Conservation (phyloP, 768 basidiomycete species). For the Boletus rufocinnamomeus region DNA sequence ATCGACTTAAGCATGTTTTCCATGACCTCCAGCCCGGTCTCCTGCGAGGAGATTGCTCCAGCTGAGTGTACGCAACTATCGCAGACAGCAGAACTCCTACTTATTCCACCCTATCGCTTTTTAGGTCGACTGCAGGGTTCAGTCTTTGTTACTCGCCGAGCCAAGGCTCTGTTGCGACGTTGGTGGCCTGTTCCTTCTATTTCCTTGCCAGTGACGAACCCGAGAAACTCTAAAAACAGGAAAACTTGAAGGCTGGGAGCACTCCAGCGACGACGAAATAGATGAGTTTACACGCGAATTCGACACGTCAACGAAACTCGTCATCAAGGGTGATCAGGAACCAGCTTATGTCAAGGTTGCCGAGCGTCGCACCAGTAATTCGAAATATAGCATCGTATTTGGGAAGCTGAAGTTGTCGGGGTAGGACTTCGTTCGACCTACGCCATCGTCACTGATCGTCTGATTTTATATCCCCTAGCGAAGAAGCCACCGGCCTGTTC, state of each 20-base stretch:
- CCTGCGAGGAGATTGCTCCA: too few species aligned
- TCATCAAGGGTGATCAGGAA: conserved; percentile 10
- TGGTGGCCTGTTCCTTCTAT: too few species aligned
- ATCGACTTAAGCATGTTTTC: too few species aligned
- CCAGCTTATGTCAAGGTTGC: conserved; percentile 13
- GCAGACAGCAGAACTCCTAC: too few species aligned
- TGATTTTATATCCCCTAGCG: not conserved
- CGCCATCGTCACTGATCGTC: not conserved
- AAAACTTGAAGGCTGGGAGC: conserved; percentile 5
- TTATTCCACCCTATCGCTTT: too few species aligned
- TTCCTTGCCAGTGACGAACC: too few species aligned
- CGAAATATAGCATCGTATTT: not conserved
- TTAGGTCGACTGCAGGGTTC: too few species aligned
- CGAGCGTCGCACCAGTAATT: not conserved
- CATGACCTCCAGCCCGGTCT: too few species aligned
- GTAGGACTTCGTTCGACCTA: not conserved
- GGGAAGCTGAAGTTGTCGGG: conserved; percentile 18
- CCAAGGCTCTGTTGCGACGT: too few species aligned
- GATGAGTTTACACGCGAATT: conserved; percentile 3
- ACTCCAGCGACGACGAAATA: not conserved
- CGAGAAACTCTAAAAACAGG: not conserved
- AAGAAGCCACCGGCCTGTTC: conserved; percentile 16
- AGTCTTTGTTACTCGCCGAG: too few species aligned
- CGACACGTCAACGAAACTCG: conserved; percentile 3
- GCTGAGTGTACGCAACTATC: too few species aligned